phyloP scores from a whole-genome alignment of 495 filamentous ascomycete genomes.

The Penicillium steckii region DNA sequence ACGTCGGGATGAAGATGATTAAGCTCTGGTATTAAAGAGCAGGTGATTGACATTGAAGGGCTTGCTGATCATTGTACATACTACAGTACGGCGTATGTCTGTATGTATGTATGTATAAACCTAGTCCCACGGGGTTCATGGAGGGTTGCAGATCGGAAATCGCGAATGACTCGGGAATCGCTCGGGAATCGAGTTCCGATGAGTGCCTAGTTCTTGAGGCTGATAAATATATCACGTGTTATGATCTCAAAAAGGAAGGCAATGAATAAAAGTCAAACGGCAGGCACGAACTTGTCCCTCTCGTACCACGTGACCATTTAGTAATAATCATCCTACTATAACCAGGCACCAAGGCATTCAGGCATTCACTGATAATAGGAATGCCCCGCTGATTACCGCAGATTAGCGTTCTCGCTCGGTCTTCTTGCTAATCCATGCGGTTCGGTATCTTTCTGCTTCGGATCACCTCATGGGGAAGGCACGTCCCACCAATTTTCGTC shows the following conservation, averaged over 20 bases:
- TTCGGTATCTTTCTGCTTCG: constrained; percentile 47
- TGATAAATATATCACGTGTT: background rate
- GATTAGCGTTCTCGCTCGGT: constrained; percentile 35
- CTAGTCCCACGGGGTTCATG: too few relatives aligned
- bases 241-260: background rate
- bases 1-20: too few relatives aligned
- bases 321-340: background rate
- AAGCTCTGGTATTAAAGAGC: too few relatives aligned
- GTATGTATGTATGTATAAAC: too few relatives aligned
- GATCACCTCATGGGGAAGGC: constrained; percentile 35
- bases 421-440: constrained; percentile 40
- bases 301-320: background rate
- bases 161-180: background rate
- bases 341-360: background rate
- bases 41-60: too few relatives aligned
- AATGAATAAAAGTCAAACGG: too few relatives aligned
- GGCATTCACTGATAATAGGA: too few relatives aligned
- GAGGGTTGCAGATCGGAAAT: too few relatives aligned
- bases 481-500: constrained; percentile 20
- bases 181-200: constrained; percentile 1
- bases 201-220: background rate
- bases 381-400: constrained; percentile 8
- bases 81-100: too few relatives aligned
- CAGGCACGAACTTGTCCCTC: background rate
- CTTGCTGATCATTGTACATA: too few relatives aligned